phyloP scores from a whole-genome alignment of 306 rosid species.

The Aeschynomene evenia region DNA sequence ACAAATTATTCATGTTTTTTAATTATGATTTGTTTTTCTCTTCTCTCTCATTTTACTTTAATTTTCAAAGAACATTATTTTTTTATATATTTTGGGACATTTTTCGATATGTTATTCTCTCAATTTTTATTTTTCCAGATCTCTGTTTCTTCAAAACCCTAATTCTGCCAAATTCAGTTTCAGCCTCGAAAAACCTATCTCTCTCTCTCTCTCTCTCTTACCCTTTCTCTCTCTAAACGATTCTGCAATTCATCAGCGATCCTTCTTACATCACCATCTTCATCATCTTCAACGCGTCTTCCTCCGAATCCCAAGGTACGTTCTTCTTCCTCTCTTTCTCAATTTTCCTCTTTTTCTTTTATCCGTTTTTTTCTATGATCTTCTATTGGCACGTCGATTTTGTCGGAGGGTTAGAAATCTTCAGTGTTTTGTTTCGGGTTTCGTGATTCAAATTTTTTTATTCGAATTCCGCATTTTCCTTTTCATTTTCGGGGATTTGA shows the following conservation, averaged over 20 bases:
- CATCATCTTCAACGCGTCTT: constrained; percentile 14
- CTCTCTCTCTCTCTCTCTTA: constrained; percentile 29
- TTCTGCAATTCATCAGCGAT: constrained; percentile 35
- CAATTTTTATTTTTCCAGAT: constrained; percentile 16
- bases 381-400: neutral
- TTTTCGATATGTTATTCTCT: neutral
- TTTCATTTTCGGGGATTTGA: neutral
- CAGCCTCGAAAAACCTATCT: constrained; percentile 61
- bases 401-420: neutral
- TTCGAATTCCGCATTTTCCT: constrained; percentile 32
- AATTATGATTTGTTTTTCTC: too few species aligned
- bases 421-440: too few species aligned
- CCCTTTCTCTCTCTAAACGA: constrained; percentile 13
- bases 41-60: too few species aligned
- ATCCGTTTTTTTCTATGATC: constrained; percentile 8
- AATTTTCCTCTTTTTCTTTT: neutral
- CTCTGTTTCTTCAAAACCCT: constrained; percentile 62
- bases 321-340: neutral
- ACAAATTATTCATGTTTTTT: too few species aligned
- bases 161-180: constrained; percentile 58
- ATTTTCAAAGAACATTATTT: too few species aligned
- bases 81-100: neutral
- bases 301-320: constrained; percentile 45
- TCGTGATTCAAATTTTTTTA: constrained; percentile 28
- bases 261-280: too few species aligned